Evolutionary conservation across 2,329 filamentous ascomycete genomes (phyloP), one percentile per base, ranked within the genome.

Genomic region (Paramyrothecium roridum): DNA sequence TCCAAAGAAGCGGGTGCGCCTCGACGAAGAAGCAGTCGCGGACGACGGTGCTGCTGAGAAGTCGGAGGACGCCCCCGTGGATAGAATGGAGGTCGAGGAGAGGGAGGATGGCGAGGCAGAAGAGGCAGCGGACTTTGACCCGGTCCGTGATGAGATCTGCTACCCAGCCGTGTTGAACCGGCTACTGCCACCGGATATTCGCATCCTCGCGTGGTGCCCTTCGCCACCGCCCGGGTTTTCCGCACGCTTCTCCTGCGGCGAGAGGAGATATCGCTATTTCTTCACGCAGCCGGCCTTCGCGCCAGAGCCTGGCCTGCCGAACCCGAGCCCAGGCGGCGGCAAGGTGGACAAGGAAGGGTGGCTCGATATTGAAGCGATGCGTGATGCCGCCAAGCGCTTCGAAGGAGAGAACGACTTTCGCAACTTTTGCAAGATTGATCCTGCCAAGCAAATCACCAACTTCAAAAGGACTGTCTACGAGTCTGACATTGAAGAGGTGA

Each of bases 371-470:
- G 86, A 85, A 1, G 88, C 88, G 37, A 99, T 99, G 95, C 83
- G 85, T 19, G 74, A 85, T 64, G 95, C 90, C 1, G 95, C 93
- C 22, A 87, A 85, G 68, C 79, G 86, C 51, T 93, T 91, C 62
- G 84, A 92, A 63, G 95, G 95, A 7, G 72, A 86, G 52, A 91
- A 98, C 72, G 95, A 99, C 75, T 99, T 98, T 75, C 86, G 95
- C 57, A 99, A 99, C 72, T 90, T 98, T 68, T 98, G 95, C 81
- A 96, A 96, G 73, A 80, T 98, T 56, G 95, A 99, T 73, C 82
- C 89, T 1, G 86, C 82, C 64, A 98, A 98, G 78, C 91, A 96
- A 73, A 90, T 96, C 63, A 85, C 85, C 34, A 95, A 90, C 68
- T 98, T 93, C 65, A 76, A 84, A 63, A 81, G 95, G 46, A 82